Base-by-base conservation (phyloP, 192 early-diverging fungal genomes). In the Cladochytrium replicatum region DNA sequence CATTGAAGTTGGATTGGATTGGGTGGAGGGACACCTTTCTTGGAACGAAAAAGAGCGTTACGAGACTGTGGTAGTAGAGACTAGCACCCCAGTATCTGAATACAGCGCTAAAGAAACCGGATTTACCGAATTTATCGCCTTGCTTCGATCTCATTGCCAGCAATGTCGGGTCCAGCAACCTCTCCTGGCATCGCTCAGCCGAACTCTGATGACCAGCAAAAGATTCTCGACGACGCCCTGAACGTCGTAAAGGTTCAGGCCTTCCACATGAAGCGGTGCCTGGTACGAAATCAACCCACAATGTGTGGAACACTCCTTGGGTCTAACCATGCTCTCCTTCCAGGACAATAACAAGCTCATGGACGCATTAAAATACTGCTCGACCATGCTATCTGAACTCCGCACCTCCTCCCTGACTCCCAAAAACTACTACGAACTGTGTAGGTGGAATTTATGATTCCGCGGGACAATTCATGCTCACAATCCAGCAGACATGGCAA, bases 381-480 rank as follows among this genome's bases (percentile, higher is more conserved):
- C 94, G 2, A 91, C 91, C 8, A 94, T 99, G 92, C 80, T 97
- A 7, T 80, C 84, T 17, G 97, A 99, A 68, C 83, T 99, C 41
- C 79, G 92, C 56, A 96, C 94, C 2, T 89, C 91, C 26, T 77
- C 87, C 3, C 71, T 99, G 47, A 90, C 90, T 2, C 97, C 94
- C 31, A 97, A 96, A 67, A 88, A 86, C 61, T 99, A 99, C 72
- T 99, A 99, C 68, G 94, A 99, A 69, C 82, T 99, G n/a, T 99
- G 88, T 84, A 78, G 58, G 77, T 79, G 28, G 11, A 7, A 32
- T 39, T 4, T 55, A 19, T 32, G 38, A 9, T 28, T n/a, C 24
- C 4, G 5, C 53, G 58, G 4, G 28, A 6, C 34, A 15, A 34
- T 61, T 58, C 50, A 28, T 50, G 11, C 38, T 45, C 30, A 43